Evolutionary conservation across 805 yeast species (phyloP).

Genomic region (Candida vaughaniae): DNA sequence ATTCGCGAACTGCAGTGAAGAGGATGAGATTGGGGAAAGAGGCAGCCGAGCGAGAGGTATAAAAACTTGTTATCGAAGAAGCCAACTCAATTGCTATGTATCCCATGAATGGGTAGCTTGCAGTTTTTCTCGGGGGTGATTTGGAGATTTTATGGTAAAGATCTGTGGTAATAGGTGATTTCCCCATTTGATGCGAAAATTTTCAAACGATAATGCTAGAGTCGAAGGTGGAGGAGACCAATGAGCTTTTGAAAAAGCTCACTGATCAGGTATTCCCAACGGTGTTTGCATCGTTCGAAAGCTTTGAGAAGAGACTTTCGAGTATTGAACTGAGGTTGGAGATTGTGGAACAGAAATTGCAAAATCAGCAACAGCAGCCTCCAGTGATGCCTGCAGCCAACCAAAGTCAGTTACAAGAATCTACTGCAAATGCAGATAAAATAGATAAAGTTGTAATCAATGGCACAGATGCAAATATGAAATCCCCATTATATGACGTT

Average conservation of each 20-base stretch:
- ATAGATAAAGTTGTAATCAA: too few relatives aligned
- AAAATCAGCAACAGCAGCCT: neutral
- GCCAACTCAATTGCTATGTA: too few relatives aligned
- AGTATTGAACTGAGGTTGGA: slow-evolving; percentile 8
- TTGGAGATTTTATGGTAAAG: too few relatives aligned
- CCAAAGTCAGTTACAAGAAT: too few relatives aligned
- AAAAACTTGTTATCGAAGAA: too few relatives aligned
- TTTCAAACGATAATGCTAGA: slow-evolving; percentile 4
- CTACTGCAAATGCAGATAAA: too few relatives aligned
- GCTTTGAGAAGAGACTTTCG: slow-evolving; percentile 8
- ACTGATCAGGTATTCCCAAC: slow-evolving; percentile 15
- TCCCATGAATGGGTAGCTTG: too few relatives aligned
- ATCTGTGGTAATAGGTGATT: too few relatives aligned
- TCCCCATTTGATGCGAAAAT: neutral
- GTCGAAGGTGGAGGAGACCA: slow-evolving; percentile 12
- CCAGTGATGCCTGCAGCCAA: neutral
- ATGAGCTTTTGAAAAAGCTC: slow-evolving; percentile 11
- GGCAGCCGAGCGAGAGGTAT: too few relatives aligned
- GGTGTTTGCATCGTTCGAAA: slow-evolving; percentile 12
- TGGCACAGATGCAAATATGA: too few relatives aligned
- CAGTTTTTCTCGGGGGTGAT: too few relatives aligned
- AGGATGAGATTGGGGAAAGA: too few relatives aligned
- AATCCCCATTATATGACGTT: neutral
- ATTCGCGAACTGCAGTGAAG: neutral
- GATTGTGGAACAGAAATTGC: neutral